Evolutionary conservation across 2,329 filamentous ascomycete genomes (phyloP).

Genomic region (Exophiala alcalophila): DNA sequence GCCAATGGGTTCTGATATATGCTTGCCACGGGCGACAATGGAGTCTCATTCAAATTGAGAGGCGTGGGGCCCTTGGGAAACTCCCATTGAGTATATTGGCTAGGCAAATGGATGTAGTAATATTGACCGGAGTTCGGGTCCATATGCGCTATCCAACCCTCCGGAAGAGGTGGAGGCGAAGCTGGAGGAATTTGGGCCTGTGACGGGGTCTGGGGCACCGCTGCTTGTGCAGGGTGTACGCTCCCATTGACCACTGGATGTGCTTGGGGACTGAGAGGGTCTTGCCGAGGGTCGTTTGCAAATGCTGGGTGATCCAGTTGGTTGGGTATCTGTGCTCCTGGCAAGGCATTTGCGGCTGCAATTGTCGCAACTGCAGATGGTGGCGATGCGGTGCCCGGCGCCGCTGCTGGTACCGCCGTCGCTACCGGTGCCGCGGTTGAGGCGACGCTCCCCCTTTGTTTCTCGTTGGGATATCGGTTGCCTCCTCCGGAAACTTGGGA

Average conservation of each 20-base stretch:
- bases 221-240: constrained; percentile 18
- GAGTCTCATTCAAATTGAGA: constrained; percentile 74
- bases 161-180: constrained; percentile 87
- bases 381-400: constrained; percentile 20
- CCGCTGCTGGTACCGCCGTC: constrained; percentile 27
- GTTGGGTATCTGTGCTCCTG: constrained; percentile 36
- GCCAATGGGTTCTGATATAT: constrained; percentile 69
- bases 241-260: constrained; percentile 30
- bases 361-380: constrained; percentile 23
- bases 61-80: constrained; percentile 95
- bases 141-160: constrained; percentile 96
- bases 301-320: constrained; percentile 75
- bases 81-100: constrained; percentile 97
- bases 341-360: constrained; percentile 21
- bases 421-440: constrained; percentile 30
- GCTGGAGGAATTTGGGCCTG: constrained; percentile 64
- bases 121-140: constrained; percentile 96
- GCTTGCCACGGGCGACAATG: constrained; percentile 76
- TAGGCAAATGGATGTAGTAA: constrained; percentile 96
- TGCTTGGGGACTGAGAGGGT: constrained; percentile 32
- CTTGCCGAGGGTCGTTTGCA: constrained; percentile 71
- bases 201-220: constrained; percentile 32
- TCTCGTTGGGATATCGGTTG: constrained; percentile 70
- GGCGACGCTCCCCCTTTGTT: constrained; percentile 54
- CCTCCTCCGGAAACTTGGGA: constrained; percentile 64